phyloP scores from a whole-genome alignment of 257 asterid species.

The Thymus quinquecostatus region DNA sequence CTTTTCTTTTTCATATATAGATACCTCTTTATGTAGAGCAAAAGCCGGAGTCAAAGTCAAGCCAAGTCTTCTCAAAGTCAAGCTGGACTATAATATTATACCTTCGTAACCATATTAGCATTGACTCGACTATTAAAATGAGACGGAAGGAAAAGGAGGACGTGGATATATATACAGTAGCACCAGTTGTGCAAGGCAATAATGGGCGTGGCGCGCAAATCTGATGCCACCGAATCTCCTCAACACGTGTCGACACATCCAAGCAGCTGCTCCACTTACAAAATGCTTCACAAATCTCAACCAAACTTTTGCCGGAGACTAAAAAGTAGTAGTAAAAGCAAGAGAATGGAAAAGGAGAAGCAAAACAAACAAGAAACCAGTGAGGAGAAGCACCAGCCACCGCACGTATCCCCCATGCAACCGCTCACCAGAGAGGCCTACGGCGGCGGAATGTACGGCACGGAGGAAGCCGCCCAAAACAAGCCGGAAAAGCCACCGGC shows the following conservation, averaged over 20 bases:
- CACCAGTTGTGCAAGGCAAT: neutral
- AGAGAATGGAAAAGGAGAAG: conserved; percentile 37
- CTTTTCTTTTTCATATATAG: neutral
- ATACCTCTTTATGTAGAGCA: neutral
- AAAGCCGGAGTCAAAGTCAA: too few species aligned
- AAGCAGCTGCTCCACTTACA: neutral
- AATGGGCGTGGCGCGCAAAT: neutral
- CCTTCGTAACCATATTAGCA: too few species aligned
- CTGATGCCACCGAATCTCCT: neutral
- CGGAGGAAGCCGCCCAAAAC: conserved; percentile 43
- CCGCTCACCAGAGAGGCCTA: conserved; percentile 66
- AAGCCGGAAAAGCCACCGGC: conserved; percentile 45
- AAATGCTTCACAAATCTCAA: neutral
- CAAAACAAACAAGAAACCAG: conserved; percentile 22
- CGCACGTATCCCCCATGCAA: conserved; percentile 54
- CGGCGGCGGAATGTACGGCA: conserved; percentile 81
- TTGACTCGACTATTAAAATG: too few species aligned
- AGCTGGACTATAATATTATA: too few species aligned
- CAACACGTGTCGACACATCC: neutral
- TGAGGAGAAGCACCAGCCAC: conserved; percentile 45
- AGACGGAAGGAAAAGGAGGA: too few species aligned
- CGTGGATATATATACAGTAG: too few species aligned
- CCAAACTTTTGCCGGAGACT: neutral
- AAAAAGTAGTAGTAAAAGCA: neutral
- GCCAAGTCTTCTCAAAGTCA: too few species aligned